phyloP scores from a whole-genome alignment of 768 basidiomycete species.

The Tulasnella calospora region DNA sequence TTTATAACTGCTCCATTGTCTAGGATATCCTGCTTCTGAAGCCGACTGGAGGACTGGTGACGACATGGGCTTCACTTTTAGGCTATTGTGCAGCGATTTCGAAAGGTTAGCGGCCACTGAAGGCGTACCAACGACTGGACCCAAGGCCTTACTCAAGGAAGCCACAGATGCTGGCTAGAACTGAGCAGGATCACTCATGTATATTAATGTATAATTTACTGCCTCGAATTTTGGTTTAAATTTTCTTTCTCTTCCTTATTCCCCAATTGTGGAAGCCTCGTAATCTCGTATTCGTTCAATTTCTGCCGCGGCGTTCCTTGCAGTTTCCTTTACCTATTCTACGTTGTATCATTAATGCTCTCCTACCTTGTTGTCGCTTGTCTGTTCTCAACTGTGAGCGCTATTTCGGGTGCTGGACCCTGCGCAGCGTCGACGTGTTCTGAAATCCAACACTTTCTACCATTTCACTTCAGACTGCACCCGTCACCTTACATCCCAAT shows the following conservation, averaged over 20 bases:
- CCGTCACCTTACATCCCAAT: neutral
- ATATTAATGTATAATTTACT: neutral
- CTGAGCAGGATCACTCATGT: neutral
- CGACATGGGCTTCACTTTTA: neutral
- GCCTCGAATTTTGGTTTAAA: neutral
- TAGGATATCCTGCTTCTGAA: neutral
- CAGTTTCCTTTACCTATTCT: neutral
- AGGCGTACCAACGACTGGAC: neutral
- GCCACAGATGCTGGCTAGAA: slow-evolving; percentile 12
- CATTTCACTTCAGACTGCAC: neutral
- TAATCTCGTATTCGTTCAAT: neutral
- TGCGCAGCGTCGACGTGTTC: neutral
- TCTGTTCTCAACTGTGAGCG: neutral
- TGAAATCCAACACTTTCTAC: slow-evolving; percentile 1
- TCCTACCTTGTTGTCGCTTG: neutral
- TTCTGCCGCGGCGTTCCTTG: neutral
- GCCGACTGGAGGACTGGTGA: neutral
- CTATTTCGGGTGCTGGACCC: neutral
- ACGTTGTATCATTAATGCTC: neutral
- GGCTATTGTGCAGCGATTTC: neutral
- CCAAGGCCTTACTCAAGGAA: neutral
- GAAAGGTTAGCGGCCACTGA: neutral
- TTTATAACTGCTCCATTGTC: neutral
- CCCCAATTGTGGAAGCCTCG: neutral
- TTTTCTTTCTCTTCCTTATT: neutral